These are phyloP conservation scores for Ascochyta rabiei DNA, from an alignment of 2,329 filamentous ascomycete genomes.

Conservation along the genomic window DNA sequence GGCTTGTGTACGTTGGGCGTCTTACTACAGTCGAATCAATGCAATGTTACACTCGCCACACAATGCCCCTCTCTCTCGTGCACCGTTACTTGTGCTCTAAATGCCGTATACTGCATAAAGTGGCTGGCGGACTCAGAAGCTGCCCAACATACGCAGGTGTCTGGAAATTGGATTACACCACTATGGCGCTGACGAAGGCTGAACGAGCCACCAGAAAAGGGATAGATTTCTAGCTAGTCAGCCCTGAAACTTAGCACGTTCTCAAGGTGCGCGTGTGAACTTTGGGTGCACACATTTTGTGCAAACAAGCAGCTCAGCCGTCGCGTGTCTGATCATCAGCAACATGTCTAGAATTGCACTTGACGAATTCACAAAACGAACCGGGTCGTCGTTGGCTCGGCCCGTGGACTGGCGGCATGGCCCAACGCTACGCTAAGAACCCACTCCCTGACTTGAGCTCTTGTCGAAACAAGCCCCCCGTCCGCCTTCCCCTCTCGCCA, in stretches of 20 bases:
- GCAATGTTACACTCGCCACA: background rate
- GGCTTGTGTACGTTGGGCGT: conserved; percentile 1
- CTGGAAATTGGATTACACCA: background rate
- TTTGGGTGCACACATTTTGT: background rate
- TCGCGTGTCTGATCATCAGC: background rate
- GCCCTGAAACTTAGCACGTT: conserved; percentile 10
- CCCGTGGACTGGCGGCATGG: conserved; percentile 17
- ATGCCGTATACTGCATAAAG: background rate
- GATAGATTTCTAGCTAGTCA: conserved; percentile 4
- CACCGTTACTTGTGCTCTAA: conserved; percentile 8
- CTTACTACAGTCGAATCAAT: background rate
- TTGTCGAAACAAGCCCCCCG: conserved; percentile 22
- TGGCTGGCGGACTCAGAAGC: too few relatives aligned
- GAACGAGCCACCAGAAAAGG: conserved; percentile 1
- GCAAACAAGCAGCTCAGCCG: background rate
- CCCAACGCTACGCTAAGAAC: conserved; percentile 12
- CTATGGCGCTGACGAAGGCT: background rate
- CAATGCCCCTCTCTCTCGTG: conserved; percentile 10
- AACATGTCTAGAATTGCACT: background rate
- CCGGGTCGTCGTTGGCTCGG: conserved; percentile 16
- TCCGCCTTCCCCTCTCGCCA: conserved; percentile 22
- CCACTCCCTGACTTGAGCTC: conserved; percentile 39
- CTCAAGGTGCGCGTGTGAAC: conserved; percentile 5
- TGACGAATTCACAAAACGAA: conserved; percentile 1
- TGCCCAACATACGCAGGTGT: background rate